These are phyloP conservation scores for Arctium lappa DNA, from an alignment of 129 eudicot genomes.

Conservation along the genomic window DNA sequence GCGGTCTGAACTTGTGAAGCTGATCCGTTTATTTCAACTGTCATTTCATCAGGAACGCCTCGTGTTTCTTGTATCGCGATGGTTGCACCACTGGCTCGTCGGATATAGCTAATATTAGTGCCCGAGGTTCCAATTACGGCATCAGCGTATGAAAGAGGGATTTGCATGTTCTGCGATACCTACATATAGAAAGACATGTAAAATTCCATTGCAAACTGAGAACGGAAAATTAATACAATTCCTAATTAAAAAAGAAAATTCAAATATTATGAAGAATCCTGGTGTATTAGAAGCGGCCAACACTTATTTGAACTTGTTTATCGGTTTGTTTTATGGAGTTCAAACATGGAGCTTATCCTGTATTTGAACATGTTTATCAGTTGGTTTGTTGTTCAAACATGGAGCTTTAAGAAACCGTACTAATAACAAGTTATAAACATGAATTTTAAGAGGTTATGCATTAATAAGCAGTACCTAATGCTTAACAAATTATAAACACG, in stretches of 20 bases:
- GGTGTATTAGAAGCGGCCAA: not conserved
- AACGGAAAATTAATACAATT: not conserved
- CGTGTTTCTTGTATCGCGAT: constrained; percentile 82
- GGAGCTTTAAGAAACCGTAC: not conserved
- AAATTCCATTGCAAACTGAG: not conserved
- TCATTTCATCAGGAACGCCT: constrained; percentile 86
- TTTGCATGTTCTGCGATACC: constrained; percentile 86
- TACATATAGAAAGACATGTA: constrained; percentile 20
- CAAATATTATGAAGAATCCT: not conserved
- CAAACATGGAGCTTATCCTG: not conserved
- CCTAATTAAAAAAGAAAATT: not conserved
- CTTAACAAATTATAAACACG: not conserved
- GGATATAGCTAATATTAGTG: constrained; percentile 69
- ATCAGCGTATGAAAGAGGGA: constrained; percentile 80
- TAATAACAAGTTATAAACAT: not conserved
- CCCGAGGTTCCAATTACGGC: constrained; percentile 87
- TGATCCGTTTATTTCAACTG: constrained; percentile 81
- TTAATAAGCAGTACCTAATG: not conserved
- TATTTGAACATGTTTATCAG: not conserved
- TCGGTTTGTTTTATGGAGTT: not conserved
- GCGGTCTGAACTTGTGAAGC: constrained; percentile 94
- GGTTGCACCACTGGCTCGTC: constrained; percentile 88
- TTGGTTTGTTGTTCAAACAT: not conserved
- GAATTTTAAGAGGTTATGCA: too few species aligned
- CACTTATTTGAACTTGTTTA: not conserved